Conservation (phyloP, 371 early-diverging fungal genomes). For the Mortierella sp. region DNA sequence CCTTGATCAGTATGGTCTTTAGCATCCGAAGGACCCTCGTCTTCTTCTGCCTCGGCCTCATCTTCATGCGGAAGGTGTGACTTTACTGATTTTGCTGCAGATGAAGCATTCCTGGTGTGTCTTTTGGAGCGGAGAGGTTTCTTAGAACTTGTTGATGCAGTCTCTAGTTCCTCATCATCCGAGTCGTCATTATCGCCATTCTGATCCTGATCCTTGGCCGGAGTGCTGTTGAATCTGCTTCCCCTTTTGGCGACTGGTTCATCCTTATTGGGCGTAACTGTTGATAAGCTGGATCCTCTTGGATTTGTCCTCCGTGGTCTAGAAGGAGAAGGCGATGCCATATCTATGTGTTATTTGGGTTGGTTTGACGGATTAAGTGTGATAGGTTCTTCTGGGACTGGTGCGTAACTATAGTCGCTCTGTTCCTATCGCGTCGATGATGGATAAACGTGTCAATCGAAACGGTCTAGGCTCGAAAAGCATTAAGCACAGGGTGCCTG, state of each 20-base stretch:
- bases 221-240: not conserved
- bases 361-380: not conserved
- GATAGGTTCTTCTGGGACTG: not conserved
- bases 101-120: conserved; percentile 7
- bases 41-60: not conserved
- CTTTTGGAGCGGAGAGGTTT: conserved; percentile 11
- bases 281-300: conserved; percentile 10
- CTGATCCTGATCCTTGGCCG: not conserved
- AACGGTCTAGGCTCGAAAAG: no score
- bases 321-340: not conserved
- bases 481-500: no score
- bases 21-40: not conserved
- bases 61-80: conserved; percentile 1
- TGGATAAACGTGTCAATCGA: no score
- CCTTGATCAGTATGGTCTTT: conserved; percentile 4
- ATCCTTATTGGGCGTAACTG: conserved; percentile 9
- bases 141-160: not conserved
- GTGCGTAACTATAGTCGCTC: not conserved
- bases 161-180: not conserved
- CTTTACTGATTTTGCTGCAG: not conserved
- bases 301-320: conserved; percentile 17
- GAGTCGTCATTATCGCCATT: conserved; percentile 12
- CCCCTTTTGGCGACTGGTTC: conserved; percentile 8
- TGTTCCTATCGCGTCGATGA: no score
- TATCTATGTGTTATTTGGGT: not conserved